Base-by-base conservation (phyloP, 2,329 filamentous ascomycete species). In the Thelonectria olida region DNA sequence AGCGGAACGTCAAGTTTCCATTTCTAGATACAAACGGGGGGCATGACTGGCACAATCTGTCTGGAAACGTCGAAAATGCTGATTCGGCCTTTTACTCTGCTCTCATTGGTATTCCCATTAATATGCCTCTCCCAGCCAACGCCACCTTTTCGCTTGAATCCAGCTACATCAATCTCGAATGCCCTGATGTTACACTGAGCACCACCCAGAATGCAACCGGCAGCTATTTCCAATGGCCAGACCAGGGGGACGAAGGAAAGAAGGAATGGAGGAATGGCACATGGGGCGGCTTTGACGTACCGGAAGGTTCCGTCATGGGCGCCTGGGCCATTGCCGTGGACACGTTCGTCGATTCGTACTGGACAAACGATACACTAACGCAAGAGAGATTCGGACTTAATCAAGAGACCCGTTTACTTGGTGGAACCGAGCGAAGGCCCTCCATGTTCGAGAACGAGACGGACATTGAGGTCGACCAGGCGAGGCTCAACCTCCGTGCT, bases 1-100 rank as follows among this genome's bases (percentile, higher is more conserved):
- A 55, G 56, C 51, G 63, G 5, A 63, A 65, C 10, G 42, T 61
- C 17, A 63, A 61, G 8, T 61, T 67, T 1, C 64, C 60, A 1
- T 48, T 57, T 2, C 47, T 65, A 0, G 20, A 34, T n/a, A 51
- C 15, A 2, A 28, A 15, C 13, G 6, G 5, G 13, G 41, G 38
- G 9, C 39, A 6, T 2, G 38, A 48, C 13, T 58, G 53, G 56
- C 25, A 39, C 7, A 23, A 48, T 3, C 10, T 54, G 10, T 20
- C 27, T 10, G n/a, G n/a, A n/a, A 28, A 10, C 10, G 27, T 20
- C 17, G 36, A 10, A 15, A 38, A 8, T 10, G 9, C 48, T 8
- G 13, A 50, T 6, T n/a, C 27, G 2, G 42, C 27, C 7, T 10
- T 54, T 13, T 56, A 50, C 23, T 57, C 63, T 25, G 47, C 61